These are phyloP conservation scores for Trifolium pratense DNA, from an alignment of 306 rosid species.

Conservation along the genomic window DNA sequence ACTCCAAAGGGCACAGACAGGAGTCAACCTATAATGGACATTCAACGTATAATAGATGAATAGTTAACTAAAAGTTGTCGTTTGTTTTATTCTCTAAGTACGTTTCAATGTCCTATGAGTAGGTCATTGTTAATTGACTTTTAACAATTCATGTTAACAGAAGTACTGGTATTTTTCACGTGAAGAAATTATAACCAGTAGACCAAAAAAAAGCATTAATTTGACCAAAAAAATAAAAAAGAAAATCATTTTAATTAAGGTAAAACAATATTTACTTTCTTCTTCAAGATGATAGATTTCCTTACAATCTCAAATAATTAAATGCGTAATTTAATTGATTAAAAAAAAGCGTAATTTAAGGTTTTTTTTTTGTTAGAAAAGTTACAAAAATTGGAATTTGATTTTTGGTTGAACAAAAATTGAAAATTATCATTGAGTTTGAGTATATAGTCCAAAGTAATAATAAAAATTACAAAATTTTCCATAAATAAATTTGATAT, in stretches of 20 bases:
- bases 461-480: too few relatives aligned
- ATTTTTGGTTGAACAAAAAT: too few relatives aligned
- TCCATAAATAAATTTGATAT: too few relatives aligned
- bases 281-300: slow-evolving; percentile 23
- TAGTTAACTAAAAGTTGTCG: not conserved
- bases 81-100: not conserved
- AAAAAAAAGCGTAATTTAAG: too few relatives aligned
- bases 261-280: slow-evolving; percentile 10
- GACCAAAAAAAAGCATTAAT: too few relatives aligned
- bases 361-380: too few relatives aligned
- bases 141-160: too few relatives aligned
- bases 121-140: not conserved
- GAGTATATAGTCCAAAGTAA: too few relatives aligned
- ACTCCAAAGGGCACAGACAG: slow-evolving; percentile 35
- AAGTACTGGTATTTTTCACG: too few relatives aligned
- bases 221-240: not conserved
- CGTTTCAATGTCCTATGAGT: not conserved
- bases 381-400: too few relatives aligned
- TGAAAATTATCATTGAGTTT: not conserved
- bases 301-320: not conserved
- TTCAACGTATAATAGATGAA: slow-evolving; percentile 31
- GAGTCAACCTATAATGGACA: slow-evolving; percentile 47
- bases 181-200: too few relatives aligned
- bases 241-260: not conserved
- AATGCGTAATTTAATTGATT: too few relatives aligned